Percentiles rank a stretch among this genome's conserved stretches.
These are phyloP conservation scores for Uronychia setigera DNA, from an alignment of 73 alveolate genomes.

Conservation along the genomic window DNA sequence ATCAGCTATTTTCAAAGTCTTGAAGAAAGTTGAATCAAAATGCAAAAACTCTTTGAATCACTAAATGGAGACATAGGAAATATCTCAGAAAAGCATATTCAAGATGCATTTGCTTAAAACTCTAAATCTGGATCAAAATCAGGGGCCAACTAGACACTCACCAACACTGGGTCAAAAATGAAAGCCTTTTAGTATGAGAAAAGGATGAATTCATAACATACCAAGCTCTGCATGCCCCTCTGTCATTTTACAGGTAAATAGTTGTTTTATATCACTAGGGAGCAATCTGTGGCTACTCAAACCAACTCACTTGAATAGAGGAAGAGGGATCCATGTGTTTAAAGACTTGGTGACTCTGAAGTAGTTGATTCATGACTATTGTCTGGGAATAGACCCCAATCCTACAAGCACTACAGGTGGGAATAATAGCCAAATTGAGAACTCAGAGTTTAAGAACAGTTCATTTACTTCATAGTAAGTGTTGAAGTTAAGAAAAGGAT, in stretches of 20 bases:
- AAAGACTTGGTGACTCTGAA: slow-evolving; percentile 53
- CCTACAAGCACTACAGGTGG: background rate
- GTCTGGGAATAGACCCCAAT: slow-evolving; percentile 52
- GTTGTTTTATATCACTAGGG: slow-evolving; percentile 10
- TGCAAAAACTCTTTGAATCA: background rate
- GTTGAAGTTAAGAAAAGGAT: background rate
- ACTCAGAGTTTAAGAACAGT: slow-evolving; percentile 1
- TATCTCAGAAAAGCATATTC: background rate
- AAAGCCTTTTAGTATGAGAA: slow-evolving; percentile 41
- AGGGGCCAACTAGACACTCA: background rate
- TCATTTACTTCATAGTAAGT: background rate
- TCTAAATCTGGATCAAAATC: background rate
- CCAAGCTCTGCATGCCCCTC: slow-evolving; percentile 25
- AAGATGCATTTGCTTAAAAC: background rate
- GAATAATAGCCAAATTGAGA: background rate
- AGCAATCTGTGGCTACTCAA: slow-evolving; percentile 56
- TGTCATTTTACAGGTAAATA: slow-evolving; percentile 63
- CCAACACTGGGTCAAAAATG: background rate
- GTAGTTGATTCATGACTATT: slow-evolving; percentile 51
- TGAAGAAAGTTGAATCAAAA: slow-evolving; percentile 23
- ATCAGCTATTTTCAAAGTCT: slow-evolving; percentile 9
- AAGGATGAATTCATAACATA: background rate
- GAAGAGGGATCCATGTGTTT: slow-evolving; percentile 78
- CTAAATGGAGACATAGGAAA: background rate
- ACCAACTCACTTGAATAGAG: slow-evolving; percentile 74